These are phyloP conservation scores for Syncephalis plumigaleata DNA, from an alignment of 371 early-diverging fungal genomes.

Conservation along the genomic window DNA sequence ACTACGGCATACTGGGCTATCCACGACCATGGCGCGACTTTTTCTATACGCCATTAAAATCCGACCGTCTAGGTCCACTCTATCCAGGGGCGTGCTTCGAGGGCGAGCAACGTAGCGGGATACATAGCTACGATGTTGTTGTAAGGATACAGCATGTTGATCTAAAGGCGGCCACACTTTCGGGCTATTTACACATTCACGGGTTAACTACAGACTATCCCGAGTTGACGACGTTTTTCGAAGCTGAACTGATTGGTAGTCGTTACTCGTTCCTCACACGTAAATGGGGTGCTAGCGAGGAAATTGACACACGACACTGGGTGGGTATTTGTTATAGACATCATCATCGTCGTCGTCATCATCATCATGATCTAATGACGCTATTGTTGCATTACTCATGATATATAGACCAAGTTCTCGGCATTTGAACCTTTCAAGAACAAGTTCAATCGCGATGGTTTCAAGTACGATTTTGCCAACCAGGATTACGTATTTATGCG, in stretches of 20 bases:
- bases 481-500: slow-evolving; percentile 83
- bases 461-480: slow-evolving; percentile 44
- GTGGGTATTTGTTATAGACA: slow-evolving; percentile 16
- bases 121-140: slow-evolving; percentile 43
- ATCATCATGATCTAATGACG: not conserved
- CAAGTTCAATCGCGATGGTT: slow-evolving; percentile 48
- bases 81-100: slow-evolving; percentile 48
- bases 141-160: slow-evolving; percentile 77
- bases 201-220: slow-evolving; percentile 68
- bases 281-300: slow-evolving; percentile 73
- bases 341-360: too few species aligned
- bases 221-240: slow-evolving; percentile 66
- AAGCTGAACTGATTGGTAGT: slow-evolving; percentile 69
- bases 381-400: not conserved
- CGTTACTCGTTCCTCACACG: slow-evolving; percentile 59
- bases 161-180: slow-evolving; percentile 41
- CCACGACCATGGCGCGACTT: too few species aligned
- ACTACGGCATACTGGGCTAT: too few species aligned
- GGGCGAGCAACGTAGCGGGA: slow-evolving; percentile 51
- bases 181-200: slow-evolving; percentile 65
- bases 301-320: slow-evolving; percentile 65
- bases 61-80: slow-evolving; percentile 12
- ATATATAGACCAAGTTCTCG: slow-evolving; percentile 25
- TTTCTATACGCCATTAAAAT: too few species aligned
- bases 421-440: slow-evolving; percentile 38